phyloP scores from a whole-genome alignment of 2,329 filamentous ascomycete genomes.

The Xylaria digitata region DNA sequence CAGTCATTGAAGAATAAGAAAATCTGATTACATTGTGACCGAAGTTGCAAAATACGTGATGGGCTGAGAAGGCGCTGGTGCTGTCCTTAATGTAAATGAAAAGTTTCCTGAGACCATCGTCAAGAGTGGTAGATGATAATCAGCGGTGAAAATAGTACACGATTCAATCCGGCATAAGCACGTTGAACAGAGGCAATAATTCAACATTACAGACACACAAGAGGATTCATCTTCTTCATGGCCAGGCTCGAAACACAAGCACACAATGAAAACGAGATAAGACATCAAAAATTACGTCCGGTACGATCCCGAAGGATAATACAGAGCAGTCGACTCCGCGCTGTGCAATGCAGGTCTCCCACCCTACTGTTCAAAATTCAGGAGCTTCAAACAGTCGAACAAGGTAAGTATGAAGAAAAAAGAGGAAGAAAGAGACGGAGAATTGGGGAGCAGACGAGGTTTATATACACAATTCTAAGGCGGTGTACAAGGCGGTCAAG shows the following conservation, averaged over 20 bases:
- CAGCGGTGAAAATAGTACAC: no score
- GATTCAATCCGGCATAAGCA: no score
- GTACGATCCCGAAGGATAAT: constrained; percentile 66
- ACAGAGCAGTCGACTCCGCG: constrained; percentile 61
- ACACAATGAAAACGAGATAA: constrained; percentile 57
- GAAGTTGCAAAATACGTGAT: neutral
- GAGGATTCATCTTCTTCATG: constrained; percentile 56
- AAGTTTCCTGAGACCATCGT: no score
- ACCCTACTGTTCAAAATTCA: constrained; percentile 55
- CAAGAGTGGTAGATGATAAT: no score
- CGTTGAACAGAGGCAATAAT: no score
- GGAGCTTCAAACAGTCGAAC: constrained; percentile 58
- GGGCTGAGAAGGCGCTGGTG: no score
- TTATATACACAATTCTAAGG: constrained; percentile 42
- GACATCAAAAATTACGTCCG: constrained; percentile 62
- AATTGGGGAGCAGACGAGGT: constrained; percentile 17
- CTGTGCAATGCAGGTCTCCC: constrained; percentile 65
- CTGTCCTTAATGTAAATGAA: no score
- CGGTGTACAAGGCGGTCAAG: constrained; percentile 33
- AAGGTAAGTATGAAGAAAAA: constrained; percentile 65
- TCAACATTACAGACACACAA: no score
- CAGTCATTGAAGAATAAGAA: no score
- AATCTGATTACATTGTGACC: no score
- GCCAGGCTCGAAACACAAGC: constrained; percentile 54
- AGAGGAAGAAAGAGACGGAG: constrained; percentile 46